These are phyloP conservation scores for Russula sp. DNA, from an alignment of 768 basidiomycete genomes.

Conservation along the genomic window DNA sequence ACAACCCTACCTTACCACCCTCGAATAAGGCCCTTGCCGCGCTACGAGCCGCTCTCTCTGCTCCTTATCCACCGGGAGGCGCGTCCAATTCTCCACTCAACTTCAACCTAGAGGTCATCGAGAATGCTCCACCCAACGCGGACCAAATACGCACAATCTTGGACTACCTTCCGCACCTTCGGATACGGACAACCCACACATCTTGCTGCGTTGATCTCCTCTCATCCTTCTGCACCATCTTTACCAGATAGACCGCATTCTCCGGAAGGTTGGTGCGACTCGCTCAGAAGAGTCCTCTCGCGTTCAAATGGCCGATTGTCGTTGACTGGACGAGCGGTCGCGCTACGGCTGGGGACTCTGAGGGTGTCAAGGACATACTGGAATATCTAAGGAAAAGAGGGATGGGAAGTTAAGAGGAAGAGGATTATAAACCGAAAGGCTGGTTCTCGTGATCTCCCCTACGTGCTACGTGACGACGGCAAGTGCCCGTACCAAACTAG, in stretches of 20 bases:
- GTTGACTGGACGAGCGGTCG: conserved; percentile 72
- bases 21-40: conserved; percentile 60
- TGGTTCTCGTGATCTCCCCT: conserved; percentile 5
- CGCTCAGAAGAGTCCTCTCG: conserved; percentile 53
- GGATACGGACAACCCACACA: conserved; percentile 32
- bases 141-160: conserved; percentile 70
- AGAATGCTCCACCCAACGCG: conserved; percentile 56
- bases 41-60: conserved; percentile 55
- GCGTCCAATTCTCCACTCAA: conserved; percentile 50
- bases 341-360: conserved; percentile 62
- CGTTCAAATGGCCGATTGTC: conserved; percentile 75
- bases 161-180: conserved; percentile 50
- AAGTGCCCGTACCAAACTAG: neutral
- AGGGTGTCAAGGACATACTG: conserved; percentile 64
- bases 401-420: conserved; percentile 60
- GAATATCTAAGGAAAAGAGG: conserved; percentile 60
- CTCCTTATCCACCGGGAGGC: conserved; percentile 57
- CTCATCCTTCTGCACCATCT: conserved; percentile 51
- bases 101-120: conserved; percentile 71
- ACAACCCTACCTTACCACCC: conserved; percentile 61
- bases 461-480: neutral
- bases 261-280: conserved; percentile 49
- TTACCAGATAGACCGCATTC: conserved; percentile 42
- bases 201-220: conserved; percentile 51
- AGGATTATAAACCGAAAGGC: conserved; percentile 49